phyloP scores from a whole-genome alignment of 2,329 filamentous ascomycete species.

The Talaromyces sp. region DNA sequence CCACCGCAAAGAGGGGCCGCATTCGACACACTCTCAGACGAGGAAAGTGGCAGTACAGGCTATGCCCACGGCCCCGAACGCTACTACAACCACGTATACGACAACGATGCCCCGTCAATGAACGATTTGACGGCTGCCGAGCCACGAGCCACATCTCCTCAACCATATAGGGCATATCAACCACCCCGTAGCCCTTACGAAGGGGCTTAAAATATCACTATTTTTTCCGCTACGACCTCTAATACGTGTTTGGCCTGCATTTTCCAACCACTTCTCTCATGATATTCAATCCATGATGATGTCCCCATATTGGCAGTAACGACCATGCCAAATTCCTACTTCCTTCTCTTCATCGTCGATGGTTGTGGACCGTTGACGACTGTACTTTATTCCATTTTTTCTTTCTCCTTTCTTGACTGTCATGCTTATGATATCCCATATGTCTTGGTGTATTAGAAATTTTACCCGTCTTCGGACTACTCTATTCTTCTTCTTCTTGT shows the following conservation, averaged over 20 bases:
- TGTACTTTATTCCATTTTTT: slow-evolving; percentile 4
- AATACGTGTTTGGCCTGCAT: background rate
- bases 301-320: slow-evolving; percentile 11
- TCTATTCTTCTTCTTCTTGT: background rate
- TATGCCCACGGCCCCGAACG: slow-evolving; percentile 15
- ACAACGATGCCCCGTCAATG: background rate
- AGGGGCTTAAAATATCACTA: slow-evolving; percentile 9
- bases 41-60: background rate
- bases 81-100: slow-evolving; percentile 15
- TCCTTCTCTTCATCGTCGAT: background rate
- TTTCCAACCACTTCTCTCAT: background rate
- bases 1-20: slow-evolving; percentile 12
- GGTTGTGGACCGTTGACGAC: background rate
- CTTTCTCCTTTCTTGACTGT: slow-evolving; percentile 7
- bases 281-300: slow-evolving; percentile 8
- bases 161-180: slow-evolving; percentile 17
- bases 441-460: slow-evolving; percentile 13
- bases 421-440: slow-evolving; percentile 18
- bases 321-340: slow-evolving; percentile 10
- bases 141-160: slow-evolving; percentile 18
- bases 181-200: slow-evolving; percentile 12
- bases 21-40: slow-evolving; percentile 1
- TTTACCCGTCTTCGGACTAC: background rate
- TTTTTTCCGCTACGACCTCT: background rate
- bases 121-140: slow-evolving; percentile 9